These are phyloP conservation scores for Glycyrrhiza uralensis DNA, from an alignment of 306 rosid species.

Conservation along the genomic window DNA sequence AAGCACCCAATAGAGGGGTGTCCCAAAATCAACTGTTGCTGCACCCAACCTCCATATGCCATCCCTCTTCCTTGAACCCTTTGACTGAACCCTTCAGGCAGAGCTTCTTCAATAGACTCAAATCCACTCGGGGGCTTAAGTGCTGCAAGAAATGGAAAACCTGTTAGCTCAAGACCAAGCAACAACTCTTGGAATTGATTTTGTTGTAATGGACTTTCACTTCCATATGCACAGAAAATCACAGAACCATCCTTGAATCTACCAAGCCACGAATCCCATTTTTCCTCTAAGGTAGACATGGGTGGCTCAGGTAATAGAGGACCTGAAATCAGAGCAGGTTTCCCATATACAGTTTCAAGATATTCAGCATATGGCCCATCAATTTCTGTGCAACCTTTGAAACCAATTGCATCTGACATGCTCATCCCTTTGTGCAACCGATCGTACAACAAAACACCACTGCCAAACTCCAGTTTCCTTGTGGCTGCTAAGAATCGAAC, in stretches of 20 bases:
- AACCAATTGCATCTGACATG: conserved; percentile 13
- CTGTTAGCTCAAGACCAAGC: conserved; percentile 30
- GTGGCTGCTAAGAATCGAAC: neutral
- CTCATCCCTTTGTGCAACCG: neutral
- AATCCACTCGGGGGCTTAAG: conserved; percentile 13
- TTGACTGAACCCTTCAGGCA: conserved; percentile 15
- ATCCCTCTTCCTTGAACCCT: conserved; percentile 25
- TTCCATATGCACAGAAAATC: conserved; percentile 22
- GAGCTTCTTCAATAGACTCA: conserved; percentile 14
- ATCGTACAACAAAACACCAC: conserved; percentile 3
- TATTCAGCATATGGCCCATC: conserved; percentile 15
- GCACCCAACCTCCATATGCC: conserved; percentile 51
- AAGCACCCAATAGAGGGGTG: conserved; percentile 66
- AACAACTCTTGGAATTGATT: conserved; percentile 20
- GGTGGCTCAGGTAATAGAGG: conserved; percentile 15
- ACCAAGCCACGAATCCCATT: conserved; percentile 24
- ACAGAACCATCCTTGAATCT: conserved; percentile 14
- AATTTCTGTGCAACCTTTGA: conserved; percentile 26
- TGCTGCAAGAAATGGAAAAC: conserved; percentile 30
- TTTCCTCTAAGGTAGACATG: neutral
- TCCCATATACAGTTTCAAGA: neutral
- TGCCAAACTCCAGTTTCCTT: neutral
- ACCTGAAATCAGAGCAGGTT: conserved; percentile 29
- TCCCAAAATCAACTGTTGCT: conserved; percentile 42
- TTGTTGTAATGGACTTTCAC: conserved; percentile 5